Base-by-base conservation (phyloP, 345 rosid species). In the Durio zibethinus region DNA sequence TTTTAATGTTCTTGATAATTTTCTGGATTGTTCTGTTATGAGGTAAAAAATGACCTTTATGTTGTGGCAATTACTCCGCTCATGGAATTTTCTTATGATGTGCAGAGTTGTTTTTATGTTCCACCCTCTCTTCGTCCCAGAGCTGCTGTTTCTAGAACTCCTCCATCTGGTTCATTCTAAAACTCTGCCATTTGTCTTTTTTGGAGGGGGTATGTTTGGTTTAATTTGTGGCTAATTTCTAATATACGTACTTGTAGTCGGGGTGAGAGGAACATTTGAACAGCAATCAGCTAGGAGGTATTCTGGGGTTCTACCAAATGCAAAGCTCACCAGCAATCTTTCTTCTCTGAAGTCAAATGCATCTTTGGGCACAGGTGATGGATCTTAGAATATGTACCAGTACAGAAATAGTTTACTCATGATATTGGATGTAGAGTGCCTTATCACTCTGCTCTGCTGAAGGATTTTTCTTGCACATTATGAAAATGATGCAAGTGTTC, bases 81-180 rank as follows among this genome's bases (percentile, higher is more conserved):
- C 2, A 53, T 72, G 11, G 21, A 53, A 31, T 50, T 76, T 10
- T 43, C 45, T 14, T 62, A 5, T 75, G 23, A 15, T 79, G 53
- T 85, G 82, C 91, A 93, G 97, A 87, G 91, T 81, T 93, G 99
- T 84, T 91, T 82, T 77, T 96, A 92, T 83, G 87, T 93, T 78
- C 97, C 99, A 36, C 98, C 98, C 50, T 88, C 92, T 36, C 97
- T 93, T 74, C 97, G 97, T 63, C 68, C 88, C 60, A 90, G 86
- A 83, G 78, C 78, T 50, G 80, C 84, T 74, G 62, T 83, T 65
- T 70, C 80, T 20, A 84, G 97, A 72, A 91, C 97, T 8, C 94
- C 97, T 69, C 93, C 94, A 23, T 82, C 95, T 75, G 94, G 98
- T 86, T 52, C 23, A 77, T 74, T 38, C 8, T 23, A 27, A 2